phyloP scores from a whole-genome alignment of 352 stramenopile genomes.

The Globisporangium iwayamae region DNA sequence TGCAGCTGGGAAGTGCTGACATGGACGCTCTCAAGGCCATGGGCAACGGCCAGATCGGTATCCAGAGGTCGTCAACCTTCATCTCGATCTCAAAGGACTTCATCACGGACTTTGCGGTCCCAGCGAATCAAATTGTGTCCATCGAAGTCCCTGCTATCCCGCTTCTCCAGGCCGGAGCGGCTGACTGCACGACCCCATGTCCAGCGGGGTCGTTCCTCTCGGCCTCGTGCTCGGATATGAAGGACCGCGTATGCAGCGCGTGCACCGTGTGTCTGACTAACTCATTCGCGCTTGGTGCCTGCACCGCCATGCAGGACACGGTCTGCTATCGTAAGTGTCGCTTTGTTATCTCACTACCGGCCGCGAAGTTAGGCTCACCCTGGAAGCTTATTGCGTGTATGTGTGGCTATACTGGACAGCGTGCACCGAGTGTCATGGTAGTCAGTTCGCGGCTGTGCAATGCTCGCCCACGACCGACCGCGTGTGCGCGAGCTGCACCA shows the following conservation, averaged over 20 bases:
- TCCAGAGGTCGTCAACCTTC: slow-evolving; percentile 46
- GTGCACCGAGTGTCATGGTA: slow-evolving; percentile 58
- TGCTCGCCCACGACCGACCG: slow-evolving; percentile 60
- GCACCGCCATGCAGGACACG: slow-evolving; percentile 51
- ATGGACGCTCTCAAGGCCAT: slow-evolving; percentile 29
- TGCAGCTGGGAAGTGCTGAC: slow-evolving; percentile 45
- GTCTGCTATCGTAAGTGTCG: slow-evolving; percentile 60
- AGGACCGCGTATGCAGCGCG: slow-evolving; percentile 42
- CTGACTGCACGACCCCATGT: slow-evolving; percentile 60
- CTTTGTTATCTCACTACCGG: neutral
- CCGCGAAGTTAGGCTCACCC: neutral
- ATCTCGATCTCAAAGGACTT: slow-evolving; percentile 35
- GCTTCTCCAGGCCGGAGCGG: slow-evolving; percentile 36
- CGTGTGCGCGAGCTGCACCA: slow-evolving; percentile 56
- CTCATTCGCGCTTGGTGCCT: slow-evolving; percentile 46
- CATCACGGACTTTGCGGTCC: slow-evolving; percentile 38
- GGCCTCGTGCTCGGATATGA: slow-evolving; percentile 59
- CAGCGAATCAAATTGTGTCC: slow-evolving; percentile 32
- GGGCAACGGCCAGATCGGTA: slow-evolving; percentile 47
- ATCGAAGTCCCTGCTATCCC: slow-evolving; percentile 14
- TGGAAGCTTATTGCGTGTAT: neutral
- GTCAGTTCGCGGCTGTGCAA: slow-evolving; percentile 34
- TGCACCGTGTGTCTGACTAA: slow-evolving; percentile 63
- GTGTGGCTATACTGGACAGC: slow-evolving; percentile 26
- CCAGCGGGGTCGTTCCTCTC: slow-evolving; percentile 34